Conservation (phyloP, 73 alveolate species). For the Tetrahymena malaccensis region DNA sequence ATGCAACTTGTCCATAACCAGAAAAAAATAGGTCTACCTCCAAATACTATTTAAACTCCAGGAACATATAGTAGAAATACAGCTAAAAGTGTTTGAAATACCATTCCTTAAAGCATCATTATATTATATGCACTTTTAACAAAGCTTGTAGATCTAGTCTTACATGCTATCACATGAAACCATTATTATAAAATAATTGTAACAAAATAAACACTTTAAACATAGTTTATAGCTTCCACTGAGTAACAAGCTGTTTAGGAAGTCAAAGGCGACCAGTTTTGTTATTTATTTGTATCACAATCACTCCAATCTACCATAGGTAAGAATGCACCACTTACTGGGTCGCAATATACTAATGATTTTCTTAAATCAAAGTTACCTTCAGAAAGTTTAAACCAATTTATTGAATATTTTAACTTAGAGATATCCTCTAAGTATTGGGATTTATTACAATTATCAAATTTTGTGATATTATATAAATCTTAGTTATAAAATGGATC, state of each 20-base stretch:
- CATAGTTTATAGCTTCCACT: constrained; percentile 27
- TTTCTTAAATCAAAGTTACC: constrained; percentile 41
- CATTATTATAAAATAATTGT: constrained; percentile 18
- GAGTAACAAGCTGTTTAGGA: constrained; percentile 17
- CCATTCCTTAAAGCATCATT: constrained; percentile 3
- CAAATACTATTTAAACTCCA: constrained; percentile 25
- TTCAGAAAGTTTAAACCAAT: constrained; percentile 14
- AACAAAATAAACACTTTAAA: constrained; percentile 24
- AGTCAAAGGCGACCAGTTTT: not conserved
- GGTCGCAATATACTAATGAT: constrained; percentile 4
- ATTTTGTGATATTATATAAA: not conserved
- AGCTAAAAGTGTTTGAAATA: constrained; percentile 1
- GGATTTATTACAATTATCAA: not conserved
- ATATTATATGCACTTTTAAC: not conserved
- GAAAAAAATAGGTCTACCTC: constrained; percentile 23
- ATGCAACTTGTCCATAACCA: constrained; percentile 1
- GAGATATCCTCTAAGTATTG: not conserved
- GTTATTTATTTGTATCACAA: not conserved
- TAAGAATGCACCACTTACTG: not conserved
- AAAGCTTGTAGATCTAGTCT: constrained; percentile 16
- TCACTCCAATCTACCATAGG: not conserved
- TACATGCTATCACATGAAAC: constrained; percentile 28
- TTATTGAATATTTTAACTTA: constrained; percentile 4
- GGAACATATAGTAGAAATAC: constrained; percentile 3
- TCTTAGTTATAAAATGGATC: not conserved